These are phyloP conservation scores for Ephemerocybe angulata DNA, from an alignment of 768 basidiomycete genomes.

Conservation along the genomic window DNA sequence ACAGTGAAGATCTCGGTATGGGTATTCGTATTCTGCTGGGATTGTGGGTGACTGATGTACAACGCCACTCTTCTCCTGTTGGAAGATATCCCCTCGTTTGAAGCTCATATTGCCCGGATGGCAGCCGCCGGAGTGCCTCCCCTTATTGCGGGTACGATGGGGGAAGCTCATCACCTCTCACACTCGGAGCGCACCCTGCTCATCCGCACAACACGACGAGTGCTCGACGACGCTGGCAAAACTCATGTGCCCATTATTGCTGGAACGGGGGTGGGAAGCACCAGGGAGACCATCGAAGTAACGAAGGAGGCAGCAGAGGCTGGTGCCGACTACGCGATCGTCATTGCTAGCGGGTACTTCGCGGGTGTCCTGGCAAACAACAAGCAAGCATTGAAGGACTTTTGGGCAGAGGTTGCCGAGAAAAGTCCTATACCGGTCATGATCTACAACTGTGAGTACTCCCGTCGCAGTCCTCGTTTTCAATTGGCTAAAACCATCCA, in stretches of 20 bases:
- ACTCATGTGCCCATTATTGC: conserved; percentile 63
- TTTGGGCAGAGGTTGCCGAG: conserved; percentile 71
- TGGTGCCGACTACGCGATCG: conserved; percentile 84
- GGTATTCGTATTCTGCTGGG: neutral
- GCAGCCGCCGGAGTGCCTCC: conserved; percentile 69
- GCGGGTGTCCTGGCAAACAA: conserved; percentile 66
- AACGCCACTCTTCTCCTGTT: neutral
- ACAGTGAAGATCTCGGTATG: conserved; percentile 79
- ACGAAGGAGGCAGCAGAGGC: conserved; percentile 74
- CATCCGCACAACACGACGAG: conserved; percentile 63
- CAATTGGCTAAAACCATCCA: conserved; percentile 13
- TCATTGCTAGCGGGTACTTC: conserved; percentile 85
- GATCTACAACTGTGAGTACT: conserved; percentile 79
- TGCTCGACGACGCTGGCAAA: conserved; percentile 65
- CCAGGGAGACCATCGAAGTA: conserved; percentile 75
- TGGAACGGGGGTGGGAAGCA: conserved; percentile 82
- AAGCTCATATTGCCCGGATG: conserved; percentile 59
- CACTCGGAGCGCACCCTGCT: conserved; percentile 63
- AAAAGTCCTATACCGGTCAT: conserved; percentile 85
- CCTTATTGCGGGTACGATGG: conserved; percentile 78
- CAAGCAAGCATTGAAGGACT: conserved; percentile 69
- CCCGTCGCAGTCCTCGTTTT: neutral
- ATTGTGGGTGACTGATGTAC: neutral
- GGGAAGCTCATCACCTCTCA: conserved; percentile 76
- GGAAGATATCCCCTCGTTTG: conserved; percentile 62